Percentiles rank a stretch among this genome's conserved stretches.
Evolutionary conservation across 2,329 filamentous ascomycete genomes (phyloP).

Genomic region (Xylariaceae sp.): DNA sequence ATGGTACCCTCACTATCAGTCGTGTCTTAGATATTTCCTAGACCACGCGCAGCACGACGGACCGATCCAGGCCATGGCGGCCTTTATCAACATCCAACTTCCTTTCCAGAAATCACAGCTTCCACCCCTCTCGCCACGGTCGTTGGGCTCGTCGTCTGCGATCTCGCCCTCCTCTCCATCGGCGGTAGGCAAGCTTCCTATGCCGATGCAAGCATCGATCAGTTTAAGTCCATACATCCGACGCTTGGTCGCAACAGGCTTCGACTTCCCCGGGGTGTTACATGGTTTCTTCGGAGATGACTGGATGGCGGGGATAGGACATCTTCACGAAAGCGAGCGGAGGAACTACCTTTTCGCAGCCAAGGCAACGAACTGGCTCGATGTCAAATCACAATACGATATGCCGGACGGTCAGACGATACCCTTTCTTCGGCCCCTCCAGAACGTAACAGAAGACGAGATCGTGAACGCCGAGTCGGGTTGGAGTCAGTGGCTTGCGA

Average conservation of each 20-base stretch:
- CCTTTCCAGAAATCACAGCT: conserved; percentile 69
- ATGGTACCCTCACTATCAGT: conserved; percentile 90
- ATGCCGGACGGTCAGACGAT: conserved; percentile 78
- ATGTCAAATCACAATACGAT: conserved; percentile 88
- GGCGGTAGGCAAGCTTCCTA: conserved; percentile 28
- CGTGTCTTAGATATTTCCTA: conserved; percentile 86
- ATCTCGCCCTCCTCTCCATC: conserved; percentile 30
- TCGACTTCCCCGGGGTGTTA: conserved; percentile 81
- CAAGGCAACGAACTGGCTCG: conserved; percentile 87
- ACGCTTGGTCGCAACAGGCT: conserved; percentile 85
- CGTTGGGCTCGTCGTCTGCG: conserved; percentile 35
- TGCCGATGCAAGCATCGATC: conserved; percentile 41
- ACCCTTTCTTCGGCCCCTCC: conserved; percentile 83
- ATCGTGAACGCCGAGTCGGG: conserved; percentile 76
- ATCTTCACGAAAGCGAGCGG: conserved; percentile 82
- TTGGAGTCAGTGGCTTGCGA: conserved; percentile 94
- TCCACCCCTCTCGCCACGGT: conserved; percentile 42
- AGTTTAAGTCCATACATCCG: conserved; percentile 87
- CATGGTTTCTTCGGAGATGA: conserved; percentile 97
- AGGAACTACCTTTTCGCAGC: conserved; percentile 94
- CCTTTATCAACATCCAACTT: conserved; percentile 87
- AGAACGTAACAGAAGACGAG: conserved; percentile 72
- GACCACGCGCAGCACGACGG: conserved; percentile 83
- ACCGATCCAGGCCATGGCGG: conserved; percentile 81
- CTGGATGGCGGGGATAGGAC: conserved; percentile 76